Percentiles rank a stretch among this genome's conserved stretches.
Evolutionary conservation across 2,329 filamentous ascomycete species (phyloP).

Genomic region (Colletotrichum tabaci): DNA sequence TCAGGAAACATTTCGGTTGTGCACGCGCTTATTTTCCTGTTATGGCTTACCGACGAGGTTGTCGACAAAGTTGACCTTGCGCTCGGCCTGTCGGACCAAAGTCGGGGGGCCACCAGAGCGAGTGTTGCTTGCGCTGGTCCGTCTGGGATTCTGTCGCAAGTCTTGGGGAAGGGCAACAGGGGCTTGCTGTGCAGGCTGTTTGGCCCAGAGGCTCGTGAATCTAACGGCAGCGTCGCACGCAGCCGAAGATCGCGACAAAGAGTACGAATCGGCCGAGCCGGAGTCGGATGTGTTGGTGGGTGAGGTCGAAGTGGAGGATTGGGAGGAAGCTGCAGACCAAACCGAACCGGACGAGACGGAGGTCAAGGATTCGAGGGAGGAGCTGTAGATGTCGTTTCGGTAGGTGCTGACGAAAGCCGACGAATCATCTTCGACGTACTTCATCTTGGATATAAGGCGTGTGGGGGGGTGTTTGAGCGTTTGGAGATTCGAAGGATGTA

Average conservation of each 20-base stretch:
- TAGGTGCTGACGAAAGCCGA: constrained; percentile 65
- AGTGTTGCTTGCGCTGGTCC: constrained; percentile 69
- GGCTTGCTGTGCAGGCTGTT: constrained; percentile 44
- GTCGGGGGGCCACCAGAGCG: constrained; percentile 73
- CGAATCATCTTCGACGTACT: constrained; percentile 67
- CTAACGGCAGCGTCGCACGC: constrained; percentile 49
- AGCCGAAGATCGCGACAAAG: constrained; percentile 53
- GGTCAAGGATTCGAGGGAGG: constrained; percentile 80
- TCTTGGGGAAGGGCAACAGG: constrained; percentile 67
- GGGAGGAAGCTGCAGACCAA: constrained; percentile 81
- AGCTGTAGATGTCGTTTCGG: constrained; percentile 75
- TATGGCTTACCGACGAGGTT: constrained; percentile 91
- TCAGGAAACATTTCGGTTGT: constrained; percentile 43
- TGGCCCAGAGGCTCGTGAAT: constrained; percentile 51
- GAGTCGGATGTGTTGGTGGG: constrained; percentile 73
- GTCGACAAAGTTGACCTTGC: constrained; percentile 96
- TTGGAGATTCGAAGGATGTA: constrained; percentile 41
- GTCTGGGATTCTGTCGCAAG: constrained; percentile 75
- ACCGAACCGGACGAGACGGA: constrained; percentile 84
- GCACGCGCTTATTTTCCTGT: constrained; percentile 40
- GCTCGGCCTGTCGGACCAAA: constrained; percentile 88
- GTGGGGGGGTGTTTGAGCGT: constrained; percentile 14
- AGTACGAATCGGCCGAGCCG: constrained; percentile 63
- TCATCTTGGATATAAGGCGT: constrained; percentile 66
- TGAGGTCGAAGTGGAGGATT: constrained; percentile 79